phyloP scores from a whole-genome alignment of 805 yeast genomes.

The Ogataea parapolymorpha region DNA sequence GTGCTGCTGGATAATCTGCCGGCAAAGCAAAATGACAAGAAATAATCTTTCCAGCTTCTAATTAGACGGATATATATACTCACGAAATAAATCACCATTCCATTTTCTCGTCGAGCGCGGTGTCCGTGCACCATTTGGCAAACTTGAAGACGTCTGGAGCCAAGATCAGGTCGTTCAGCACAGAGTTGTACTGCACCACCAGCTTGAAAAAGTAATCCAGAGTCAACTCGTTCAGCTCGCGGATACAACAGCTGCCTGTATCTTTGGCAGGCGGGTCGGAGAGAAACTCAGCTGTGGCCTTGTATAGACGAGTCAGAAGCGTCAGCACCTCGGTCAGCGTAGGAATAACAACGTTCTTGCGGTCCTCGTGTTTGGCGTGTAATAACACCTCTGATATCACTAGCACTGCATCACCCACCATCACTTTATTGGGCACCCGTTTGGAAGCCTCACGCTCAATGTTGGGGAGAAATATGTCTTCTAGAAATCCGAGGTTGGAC shows the following conservation, averaged over 20 bases:
- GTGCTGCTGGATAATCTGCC: conserved; percentile 69
- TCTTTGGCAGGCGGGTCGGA: conserved; percentile 33
- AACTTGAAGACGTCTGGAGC: conserved; percentile 61
- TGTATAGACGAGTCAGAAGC: conserved; percentile 56
- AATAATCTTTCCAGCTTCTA: conserved; percentile 1
- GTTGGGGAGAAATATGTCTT: conserved; percentile 38
- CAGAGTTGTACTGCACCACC: conserved; percentile 59
- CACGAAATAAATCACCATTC: conserved; percentile 16
- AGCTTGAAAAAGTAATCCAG: conserved; percentile 62
- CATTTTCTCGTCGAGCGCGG: conserved; percentile 49
- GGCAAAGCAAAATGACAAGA: conserved; percentile 13
- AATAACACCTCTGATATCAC: conserved; percentile 55
- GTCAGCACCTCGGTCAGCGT: conserved; percentile 58
- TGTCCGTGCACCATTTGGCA: conserved; percentile 72
- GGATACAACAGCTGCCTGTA: conserved; percentile 41
- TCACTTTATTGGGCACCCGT: conserved; percentile 55
- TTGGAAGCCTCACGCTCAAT: conserved; percentile 54
- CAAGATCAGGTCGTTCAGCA: conserved; percentile 61
- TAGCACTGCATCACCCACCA: conserved; percentile 60
- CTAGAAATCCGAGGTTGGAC: conserved; percentile 20
- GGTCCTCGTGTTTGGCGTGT: conserved; percentile 64
- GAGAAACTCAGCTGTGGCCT: conserved; percentile 48
- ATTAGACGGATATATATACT: conserved; percentile 1
- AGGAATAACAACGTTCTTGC: conserved; percentile 48
- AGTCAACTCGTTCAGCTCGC: conserved; percentile 59